Conservation (phyloP, 306 rosid genomes). For the Notholithocarpus densiflorus region DNA sequence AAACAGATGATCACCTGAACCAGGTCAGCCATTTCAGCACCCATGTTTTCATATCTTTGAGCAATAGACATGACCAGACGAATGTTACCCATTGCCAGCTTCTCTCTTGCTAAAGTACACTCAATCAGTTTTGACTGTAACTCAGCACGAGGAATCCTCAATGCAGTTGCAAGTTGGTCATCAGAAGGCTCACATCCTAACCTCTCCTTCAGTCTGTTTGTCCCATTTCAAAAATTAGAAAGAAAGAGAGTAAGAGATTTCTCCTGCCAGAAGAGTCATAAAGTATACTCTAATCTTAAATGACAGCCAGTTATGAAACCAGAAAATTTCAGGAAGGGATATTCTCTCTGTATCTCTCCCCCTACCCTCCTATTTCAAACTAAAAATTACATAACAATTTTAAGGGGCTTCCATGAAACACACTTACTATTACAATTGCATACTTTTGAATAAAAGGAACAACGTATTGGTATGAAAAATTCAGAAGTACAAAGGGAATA, state of each 20-base stretch:
- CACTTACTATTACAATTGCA: background rate
- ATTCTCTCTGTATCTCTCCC: background rate
- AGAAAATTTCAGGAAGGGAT: background rate
- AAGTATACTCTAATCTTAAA: background rate
- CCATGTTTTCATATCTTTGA: constrained; percentile 85
- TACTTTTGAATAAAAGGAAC: background rate
- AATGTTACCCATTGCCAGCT: constrained; percentile 90
- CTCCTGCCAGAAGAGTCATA: background rate
- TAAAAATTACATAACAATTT: background rate
- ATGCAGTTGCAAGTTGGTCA: constrained; percentile 72
- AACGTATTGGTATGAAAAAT: background rate
- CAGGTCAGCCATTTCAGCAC: constrained; percentile 94
- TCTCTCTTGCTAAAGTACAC: constrained; percentile 82
- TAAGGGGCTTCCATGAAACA: background rate
- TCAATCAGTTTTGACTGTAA: constrained; percentile 61
- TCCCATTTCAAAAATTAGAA: background rate
- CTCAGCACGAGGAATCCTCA: constrained; percentile 69
- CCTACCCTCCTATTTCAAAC: background rate
- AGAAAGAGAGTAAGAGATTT: background rate
- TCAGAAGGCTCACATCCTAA: constrained; percentile 90
- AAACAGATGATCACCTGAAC: constrained; percentile 63
- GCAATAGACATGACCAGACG: constrained; percentile 94
- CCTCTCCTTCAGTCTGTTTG: constrained; percentile 67
- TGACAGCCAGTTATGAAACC: background rate
- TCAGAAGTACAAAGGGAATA: background rate